phyloP scores from a whole-genome alignment of 2,329 filamentous ascomycete genomes.

The Ambrosiella beaveri region DNA sequence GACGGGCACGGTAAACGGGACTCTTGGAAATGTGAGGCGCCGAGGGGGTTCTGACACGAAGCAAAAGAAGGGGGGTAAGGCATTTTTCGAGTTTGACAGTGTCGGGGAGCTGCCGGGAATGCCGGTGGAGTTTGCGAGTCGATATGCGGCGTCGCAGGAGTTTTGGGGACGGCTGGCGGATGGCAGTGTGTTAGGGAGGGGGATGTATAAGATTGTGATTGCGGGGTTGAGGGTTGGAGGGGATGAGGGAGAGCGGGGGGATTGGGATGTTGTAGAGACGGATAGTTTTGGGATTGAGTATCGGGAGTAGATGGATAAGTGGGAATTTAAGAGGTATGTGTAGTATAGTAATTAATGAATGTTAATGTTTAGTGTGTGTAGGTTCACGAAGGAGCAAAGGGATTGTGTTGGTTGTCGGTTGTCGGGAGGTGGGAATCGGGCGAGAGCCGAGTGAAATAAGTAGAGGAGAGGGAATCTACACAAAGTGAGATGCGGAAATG shows the following conservation, averaged over 20 bases:
- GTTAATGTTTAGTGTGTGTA: too few relatives aligned
- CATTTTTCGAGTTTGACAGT: not conserved
- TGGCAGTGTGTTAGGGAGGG: slow-evolving; percentile 29
- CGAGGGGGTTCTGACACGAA: not conserved
- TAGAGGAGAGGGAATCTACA: too few relatives aligned
- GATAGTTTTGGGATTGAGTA: not conserved
- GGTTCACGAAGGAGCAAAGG: too few relatives aligned
- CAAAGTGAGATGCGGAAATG: too few relatives aligned
- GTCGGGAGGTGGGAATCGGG: too few relatives aligned
- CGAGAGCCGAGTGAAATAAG: too few relatives aligned
- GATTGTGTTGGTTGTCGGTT: too few relatives aligned
- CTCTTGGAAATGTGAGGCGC: too few relatives aligned
- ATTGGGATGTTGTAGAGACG: slow-evolving; percentile 3
- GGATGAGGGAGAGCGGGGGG: slow-evolving; percentile 8
- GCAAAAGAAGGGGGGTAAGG: not conserved
- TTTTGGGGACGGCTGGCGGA: slow-evolving; percentile 32
- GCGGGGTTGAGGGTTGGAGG: slow-evolving; percentile 35
- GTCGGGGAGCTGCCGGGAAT: not conserved
- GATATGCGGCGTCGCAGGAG: slow-evolving; percentile 15
- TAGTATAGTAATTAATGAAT: too few relatives aligned
- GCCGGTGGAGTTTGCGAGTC: slow-evolving; percentile 13
- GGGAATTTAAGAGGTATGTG: not conserved
- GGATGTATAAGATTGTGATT: slow-evolving; percentile 31
- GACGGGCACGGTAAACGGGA: not conserved
- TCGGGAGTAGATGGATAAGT: not conserved